Evolutionary conservation across 164 flowering plant species (phyloP).

Genomic region (Saururus chinensis): DNA sequence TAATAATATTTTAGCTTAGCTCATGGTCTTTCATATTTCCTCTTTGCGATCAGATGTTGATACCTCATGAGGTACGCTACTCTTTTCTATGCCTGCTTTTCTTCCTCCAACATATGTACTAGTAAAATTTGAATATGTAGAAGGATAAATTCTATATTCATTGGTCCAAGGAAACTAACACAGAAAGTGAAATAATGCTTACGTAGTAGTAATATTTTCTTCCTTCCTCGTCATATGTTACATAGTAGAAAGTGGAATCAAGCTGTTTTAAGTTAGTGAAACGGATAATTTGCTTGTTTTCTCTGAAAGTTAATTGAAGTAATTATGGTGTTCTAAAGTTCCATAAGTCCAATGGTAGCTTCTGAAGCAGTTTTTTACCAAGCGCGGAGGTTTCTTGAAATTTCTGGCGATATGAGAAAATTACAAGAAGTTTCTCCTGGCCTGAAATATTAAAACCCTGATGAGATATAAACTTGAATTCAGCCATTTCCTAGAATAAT

Average conservation of each 20-base stretch:
- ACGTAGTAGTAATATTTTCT: background rate
- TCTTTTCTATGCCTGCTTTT: background rate
- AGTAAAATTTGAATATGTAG: background rate
- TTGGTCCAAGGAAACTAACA: background rate
- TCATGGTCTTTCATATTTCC: constrained; percentile 69
- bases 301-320: background rate
- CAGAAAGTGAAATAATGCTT: too few species aligned
- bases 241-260: too few species aligned
- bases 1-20: constrained; percentile 49
- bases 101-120: background rate
- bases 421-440: too few species aligned
- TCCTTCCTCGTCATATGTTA: too few species aligned
- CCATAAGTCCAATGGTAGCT: too few species aligned
- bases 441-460: too few species aligned
- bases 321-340: too few species aligned
- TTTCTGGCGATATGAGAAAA: too few species aligned
- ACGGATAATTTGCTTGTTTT: background rate
- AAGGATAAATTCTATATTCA: background rate
- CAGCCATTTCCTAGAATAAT: too few species aligned
- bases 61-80: constrained; percentile 46
- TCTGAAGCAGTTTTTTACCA: too few species aligned
- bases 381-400: too few species aligned
- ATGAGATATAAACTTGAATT: too few species aligned
- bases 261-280: background rate
- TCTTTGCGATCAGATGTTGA: constrained; percentile 28